Evolutionary conservation across 1,139 yeast genomes (phyloP).

Genomic region (Yamadazyma oceani): DNA sequence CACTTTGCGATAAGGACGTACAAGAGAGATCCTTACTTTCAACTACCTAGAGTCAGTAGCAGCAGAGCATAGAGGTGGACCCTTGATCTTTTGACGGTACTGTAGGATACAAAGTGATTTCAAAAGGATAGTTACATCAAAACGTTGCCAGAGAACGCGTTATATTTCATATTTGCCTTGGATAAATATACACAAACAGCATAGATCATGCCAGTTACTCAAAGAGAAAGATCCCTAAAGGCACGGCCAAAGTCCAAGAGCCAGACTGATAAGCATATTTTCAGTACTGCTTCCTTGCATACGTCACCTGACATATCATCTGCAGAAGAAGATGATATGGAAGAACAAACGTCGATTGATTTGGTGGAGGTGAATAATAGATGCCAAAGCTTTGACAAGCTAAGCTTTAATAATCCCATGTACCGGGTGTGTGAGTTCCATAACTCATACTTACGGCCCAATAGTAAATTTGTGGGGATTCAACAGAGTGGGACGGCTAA

Average conservation of each 20-base stretch:
- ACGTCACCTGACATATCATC: not conserved
- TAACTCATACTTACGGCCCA: conserved; percentile 55
- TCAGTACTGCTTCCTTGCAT: not conserved
- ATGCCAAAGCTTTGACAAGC: conserved; percentile 8
- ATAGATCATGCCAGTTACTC: conserved; percentile 11
- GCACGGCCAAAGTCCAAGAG: not conserved
- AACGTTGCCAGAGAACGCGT: too few species aligned
- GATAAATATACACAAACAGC: too few species aligned
- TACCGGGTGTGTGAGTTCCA: conserved; percentile 19
- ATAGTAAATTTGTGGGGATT: conserved; percentile 63
- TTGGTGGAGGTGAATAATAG: not conserved
- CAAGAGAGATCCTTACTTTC: too few species aligned
- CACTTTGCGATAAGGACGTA: too few species aligned
- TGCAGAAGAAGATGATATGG: conserved; percentile 2
- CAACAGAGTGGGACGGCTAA: conserved; percentile 72
- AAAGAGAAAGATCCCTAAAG: conserved; percentile 5
- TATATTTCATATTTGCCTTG: too few species aligned
- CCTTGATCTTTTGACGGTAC: too few species aligned
- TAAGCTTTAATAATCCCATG: conserved; percentile 13
- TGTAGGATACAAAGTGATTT: too few species aligned
- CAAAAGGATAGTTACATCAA: too few species aligned
- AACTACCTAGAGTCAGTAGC: too few species aligned
- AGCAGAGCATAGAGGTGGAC: too few species aligned
- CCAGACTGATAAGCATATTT: conserved; percentile 1
- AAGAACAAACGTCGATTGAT: not conserved